Conservation (phyloP, 1,284 basidiomycete genomes). For the Cutaneotrichosporon spelunceum region DNA sequence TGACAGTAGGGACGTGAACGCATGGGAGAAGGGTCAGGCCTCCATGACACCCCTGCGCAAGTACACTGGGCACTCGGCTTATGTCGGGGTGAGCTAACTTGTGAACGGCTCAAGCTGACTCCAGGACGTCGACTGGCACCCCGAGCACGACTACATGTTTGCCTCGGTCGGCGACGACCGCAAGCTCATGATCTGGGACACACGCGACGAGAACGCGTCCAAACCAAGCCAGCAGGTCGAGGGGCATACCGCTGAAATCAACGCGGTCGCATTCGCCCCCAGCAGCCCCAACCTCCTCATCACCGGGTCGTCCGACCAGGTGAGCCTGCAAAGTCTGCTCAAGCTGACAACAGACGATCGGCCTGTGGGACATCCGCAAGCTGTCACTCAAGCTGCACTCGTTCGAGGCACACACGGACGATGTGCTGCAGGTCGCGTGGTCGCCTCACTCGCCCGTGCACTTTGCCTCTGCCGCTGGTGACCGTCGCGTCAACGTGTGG, state of each 20-base stretch:
- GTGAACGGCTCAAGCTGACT: constrained; percentile 20
- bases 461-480: constrained; percentile 87
- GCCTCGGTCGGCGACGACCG: constrained; percentile 97
- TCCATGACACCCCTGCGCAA: constrained; percentile 75
- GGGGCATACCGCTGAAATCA: constrained; percentile 87
- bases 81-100: constrained; percentile 70
- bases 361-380: constrained; percentile 82
- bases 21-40: constrained; percentile 75
- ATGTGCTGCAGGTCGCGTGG: constrained; percentile 92
- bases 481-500: constrained; percentile 93
- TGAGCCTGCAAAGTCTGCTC: not conserved
- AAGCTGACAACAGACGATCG: constrained; percentile 60
- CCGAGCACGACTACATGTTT: constrained; percentile 77
- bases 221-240: constrained; percentile 72
- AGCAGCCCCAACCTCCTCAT: constrained; percentile 77
- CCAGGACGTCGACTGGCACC: constrained; percentile 96
- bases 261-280: constrained; percentile 86
- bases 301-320: constrained; percentile 88
- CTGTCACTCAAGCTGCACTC: constrained; percentile 79
- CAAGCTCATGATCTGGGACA: constrained; percentile 94
- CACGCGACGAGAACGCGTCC: constrained; percentile 61
- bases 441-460: constrained; percentile 87
- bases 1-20: constrained; percentile 91
- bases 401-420: constrained; percentile 91
- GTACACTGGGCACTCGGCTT: constrained; percentile 82